These are phyloP conservation scores for Prunus mongolica DNA, from an alignment of 306 rosid genomes.

Conservation along the genomic window DNA sequence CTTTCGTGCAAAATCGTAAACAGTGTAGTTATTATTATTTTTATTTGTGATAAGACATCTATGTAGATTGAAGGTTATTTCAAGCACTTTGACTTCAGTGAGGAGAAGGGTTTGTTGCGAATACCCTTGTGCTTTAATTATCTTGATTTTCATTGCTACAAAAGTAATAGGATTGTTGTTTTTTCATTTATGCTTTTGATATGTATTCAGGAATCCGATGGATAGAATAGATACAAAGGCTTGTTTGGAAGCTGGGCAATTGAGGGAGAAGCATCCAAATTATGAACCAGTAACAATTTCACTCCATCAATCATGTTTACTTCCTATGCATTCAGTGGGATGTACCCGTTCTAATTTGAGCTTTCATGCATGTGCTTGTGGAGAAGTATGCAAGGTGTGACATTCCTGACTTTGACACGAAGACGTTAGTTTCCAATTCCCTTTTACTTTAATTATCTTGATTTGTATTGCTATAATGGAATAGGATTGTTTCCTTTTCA, in stretches of 20 bases:
- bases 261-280: neutral
- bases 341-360: neutral
- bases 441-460: neutral
- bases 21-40: too few relatives aligned
- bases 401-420: neutral
- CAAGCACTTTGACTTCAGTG: too few relatives aligned
- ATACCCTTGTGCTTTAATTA: neutral
- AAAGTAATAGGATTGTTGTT: neutral
- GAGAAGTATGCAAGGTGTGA: neutral
- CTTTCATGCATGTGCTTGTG: neutral
- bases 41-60: too few relatives aligned
- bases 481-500: neutral
- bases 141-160: neutral
- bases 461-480: neutral
- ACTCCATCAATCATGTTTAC: neutral
- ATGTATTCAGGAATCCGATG: neutral
- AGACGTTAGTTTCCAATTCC: neutral
- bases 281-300: neutral
- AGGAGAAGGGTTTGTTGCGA: neutral
- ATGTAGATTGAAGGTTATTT: too few relatives aligned
- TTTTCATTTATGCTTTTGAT: neutral
- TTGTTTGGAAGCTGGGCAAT: neutral
- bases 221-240: neutral
- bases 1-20: too few relatives aligned
- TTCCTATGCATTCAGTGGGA: neutral